Conservation (phyloP, 345 rosid species). For the Rhizophora mangle region DNA sequence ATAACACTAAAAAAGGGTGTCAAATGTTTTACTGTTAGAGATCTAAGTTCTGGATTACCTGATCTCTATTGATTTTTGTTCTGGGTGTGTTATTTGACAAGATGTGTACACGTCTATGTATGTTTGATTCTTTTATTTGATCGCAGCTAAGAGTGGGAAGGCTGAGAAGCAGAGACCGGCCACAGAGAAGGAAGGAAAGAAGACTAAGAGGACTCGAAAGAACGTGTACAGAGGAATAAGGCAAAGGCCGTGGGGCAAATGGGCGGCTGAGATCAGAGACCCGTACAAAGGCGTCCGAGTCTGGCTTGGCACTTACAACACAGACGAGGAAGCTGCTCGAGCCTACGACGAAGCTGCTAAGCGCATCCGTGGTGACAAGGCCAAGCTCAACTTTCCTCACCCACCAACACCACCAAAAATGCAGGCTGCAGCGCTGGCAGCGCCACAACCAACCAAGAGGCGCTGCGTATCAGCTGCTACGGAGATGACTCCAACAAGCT, state of each 20-base stretch:
- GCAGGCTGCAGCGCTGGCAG: background rate
- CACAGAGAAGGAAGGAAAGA: constrained; percentile 15
- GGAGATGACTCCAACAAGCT: constrained; percentile 33
- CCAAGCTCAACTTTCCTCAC: constrained; percentile 75
- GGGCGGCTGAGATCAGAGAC: constrained; percentile 96
- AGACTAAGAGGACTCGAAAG: constrained; percentile 50
- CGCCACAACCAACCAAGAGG: constrained; percentile 43
- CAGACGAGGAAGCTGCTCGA: constrained; percentile 84
- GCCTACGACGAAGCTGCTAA: constrained; percentile 88
- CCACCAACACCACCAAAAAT: background rate
- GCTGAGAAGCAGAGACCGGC: constrained; percentile 12
- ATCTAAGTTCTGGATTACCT: too few relatives aligned
- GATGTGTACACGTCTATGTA: background rate
- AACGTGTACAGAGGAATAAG: constrained; percentile 83
- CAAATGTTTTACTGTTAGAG: too few relatives aligned
- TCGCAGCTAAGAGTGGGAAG: constrained; percentile 22
- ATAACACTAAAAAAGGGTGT: too few relatives aligned
- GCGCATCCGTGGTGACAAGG: constrained; percentile 89
- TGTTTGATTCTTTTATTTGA: background rate
- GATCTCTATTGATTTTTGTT: too few relatives aligned
- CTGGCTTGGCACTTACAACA: constrained; percentile 90
- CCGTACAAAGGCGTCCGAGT: constrained; percentile 77
- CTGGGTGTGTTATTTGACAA: background rate
- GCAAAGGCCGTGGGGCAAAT: constrained; percentile 93
- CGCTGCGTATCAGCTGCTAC: constrained; percentile 23